A percentile compares a stretch with the other conserved stretches of the same genome.
These are phyloP conservation scores for Platanthera zijinensis DNA, from an alignment of 106 monocot genomes.

Conservation along the genomic window DNA sequence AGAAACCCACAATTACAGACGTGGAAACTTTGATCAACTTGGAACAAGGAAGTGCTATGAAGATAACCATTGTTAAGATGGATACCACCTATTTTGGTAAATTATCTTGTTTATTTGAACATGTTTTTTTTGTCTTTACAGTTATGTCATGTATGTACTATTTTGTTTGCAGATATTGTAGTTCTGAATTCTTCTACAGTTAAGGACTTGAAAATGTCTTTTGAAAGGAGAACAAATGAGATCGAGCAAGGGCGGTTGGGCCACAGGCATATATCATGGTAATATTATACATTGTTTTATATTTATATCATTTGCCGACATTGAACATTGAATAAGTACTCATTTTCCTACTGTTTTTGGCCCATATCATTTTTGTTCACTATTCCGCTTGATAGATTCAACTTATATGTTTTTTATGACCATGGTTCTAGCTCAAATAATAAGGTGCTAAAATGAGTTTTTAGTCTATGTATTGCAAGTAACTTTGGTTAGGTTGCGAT, in stretches of 20 bases:
- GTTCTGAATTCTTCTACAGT: conserved; percentile 82
- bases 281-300: conserved; percentile 1
- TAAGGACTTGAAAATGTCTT: conserved; percentile 79
- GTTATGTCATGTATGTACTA: not conserved
- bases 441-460: not conserved
- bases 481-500: not conserved
- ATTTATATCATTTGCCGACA: not conserved
- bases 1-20: conserved; percentile 59
- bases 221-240: conserved; percentile 75
- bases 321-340: not conserved
- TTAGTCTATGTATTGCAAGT: not conserved
- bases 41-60: conserved; percentile 94
- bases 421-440: not conserved
- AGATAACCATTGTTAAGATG: conserved; percentile 63
- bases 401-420: not conserved
- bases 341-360: not conserved
- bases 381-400: not conserved
- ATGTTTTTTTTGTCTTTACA: not conserved
- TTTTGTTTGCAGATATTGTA: conserved; percentile 45
- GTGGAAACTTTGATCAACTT: conserved; percentile 72
- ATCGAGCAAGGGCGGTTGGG: conserved; percentile 76
- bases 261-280: conserved; percentile 94
- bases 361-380: not conserved
- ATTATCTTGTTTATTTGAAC: not conserved
- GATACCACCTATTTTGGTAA: conserved; percentile 77